A percentile compares a stretch with the other conserved stretches of the same genome.
phyloP scores from a whole-genome alignment of 148 eudicot genomes.

The Silene conica region DNA sequence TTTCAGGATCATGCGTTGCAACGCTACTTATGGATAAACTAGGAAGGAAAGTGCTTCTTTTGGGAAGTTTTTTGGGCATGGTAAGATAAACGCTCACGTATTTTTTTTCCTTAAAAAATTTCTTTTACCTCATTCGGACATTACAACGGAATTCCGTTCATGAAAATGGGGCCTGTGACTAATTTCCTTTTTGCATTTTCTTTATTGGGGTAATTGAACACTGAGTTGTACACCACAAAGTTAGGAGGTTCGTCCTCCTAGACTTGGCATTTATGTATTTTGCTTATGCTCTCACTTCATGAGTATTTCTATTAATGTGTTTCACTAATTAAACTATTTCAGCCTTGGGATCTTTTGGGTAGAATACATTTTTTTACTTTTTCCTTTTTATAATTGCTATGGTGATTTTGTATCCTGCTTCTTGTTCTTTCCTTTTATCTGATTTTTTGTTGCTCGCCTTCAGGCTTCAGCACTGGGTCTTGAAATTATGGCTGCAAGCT shows the following conservation, averaged over 20 bases:
- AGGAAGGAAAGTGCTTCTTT: slow-evolving; percentile 83
- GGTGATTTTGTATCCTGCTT: slow-evolving; percentile 4
- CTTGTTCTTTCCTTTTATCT: neutral
- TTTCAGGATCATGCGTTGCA: slow-evolving; percentile 68
- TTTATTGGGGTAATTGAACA: too few relatives aligned
- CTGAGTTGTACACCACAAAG: neutral
- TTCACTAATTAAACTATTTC: neutral
- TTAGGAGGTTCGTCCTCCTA: neutral
- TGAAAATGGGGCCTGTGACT: neutral
- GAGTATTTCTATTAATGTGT: neutral
- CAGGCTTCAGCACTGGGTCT: slow-evolving; percentile 67
- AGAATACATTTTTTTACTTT: neutral
- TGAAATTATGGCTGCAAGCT: slow-evolving; percentile 58
- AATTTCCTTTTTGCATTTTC: neutral
- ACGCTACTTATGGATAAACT: slow-evolving; percentile 76
- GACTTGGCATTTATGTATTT: neutral
- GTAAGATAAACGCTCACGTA: slow-evolving; percentile 27
- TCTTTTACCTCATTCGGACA: neutral
- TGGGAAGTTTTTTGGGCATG: slow-evolving; percentile 80
- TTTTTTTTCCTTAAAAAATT: neutral
- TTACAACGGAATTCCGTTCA: neutral
- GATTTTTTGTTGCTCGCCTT: slow-evolving; percentile 19
- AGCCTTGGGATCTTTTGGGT: neutral
- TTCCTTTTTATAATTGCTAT: neutral
- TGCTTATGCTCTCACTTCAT: neutral